Percentiles rank a stretch among this genome's conserved stretches.
Conservation (phyloP, 768 basidiomycete genomes). For the Scleroderma citrinum region DNA sequence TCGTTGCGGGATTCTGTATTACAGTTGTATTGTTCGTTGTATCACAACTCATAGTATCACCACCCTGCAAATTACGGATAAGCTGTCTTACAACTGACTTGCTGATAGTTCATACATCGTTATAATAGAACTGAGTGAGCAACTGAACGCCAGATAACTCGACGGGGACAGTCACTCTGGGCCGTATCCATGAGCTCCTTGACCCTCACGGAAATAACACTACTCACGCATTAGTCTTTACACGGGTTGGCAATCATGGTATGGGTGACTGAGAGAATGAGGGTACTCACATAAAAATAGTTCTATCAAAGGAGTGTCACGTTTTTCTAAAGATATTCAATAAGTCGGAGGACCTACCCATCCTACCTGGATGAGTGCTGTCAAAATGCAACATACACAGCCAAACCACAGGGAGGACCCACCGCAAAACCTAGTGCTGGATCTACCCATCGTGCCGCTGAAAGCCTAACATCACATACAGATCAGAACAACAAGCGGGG, state of each 20-base stretch:
- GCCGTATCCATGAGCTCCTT: neutral
- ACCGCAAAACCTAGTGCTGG: constrained; percentile 56
- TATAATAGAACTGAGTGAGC: constrained; percentile 69
- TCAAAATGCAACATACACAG: neutral
- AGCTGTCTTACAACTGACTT: neutral
- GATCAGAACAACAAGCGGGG: constrained; percentile 32
- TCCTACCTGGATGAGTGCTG: constrained; percentile 21
- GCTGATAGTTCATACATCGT: too few species aligned
- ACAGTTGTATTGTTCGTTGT: neutral
- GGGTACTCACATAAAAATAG: constrained; percentile 45
- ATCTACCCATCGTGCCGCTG: constrained; percentile 53
- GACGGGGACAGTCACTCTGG: constrained; percentile 57
- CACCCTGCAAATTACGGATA: constrained; percentile 33
- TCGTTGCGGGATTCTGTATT: neutral
- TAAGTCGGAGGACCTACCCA: constrained; percentile 30
- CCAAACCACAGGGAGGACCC: constrained; percentile 31
- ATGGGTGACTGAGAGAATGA: constrained; percentile 32
- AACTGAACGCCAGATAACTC: constrained; percentile 70
- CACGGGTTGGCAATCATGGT: constrained; percentile 16
- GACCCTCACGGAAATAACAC: neutral
- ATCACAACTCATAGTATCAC: neutral
- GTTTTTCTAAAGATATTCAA: too few species aligned
- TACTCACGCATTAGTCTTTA: constrained; percentile 8
- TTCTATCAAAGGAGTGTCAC: constrained; percentile 33
- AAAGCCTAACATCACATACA: neutral